phyloP scores from a whole-genome alignment of 1,139 yeast genomes.

The Debaryomyces udenii region DNA sequence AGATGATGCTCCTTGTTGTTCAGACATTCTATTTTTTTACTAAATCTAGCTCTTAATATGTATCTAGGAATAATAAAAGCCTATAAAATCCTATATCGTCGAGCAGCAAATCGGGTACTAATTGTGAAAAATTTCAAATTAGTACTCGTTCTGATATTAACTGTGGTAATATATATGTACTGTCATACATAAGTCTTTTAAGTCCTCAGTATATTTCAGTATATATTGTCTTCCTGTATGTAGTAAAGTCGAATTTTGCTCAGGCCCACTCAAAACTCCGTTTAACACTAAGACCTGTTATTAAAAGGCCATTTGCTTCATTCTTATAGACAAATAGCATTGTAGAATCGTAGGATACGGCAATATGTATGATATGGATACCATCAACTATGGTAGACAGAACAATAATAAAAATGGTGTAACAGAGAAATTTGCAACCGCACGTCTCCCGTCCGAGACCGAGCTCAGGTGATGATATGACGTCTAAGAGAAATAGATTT shows the following conservation, averaged over 20 bases:
- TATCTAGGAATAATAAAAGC: neutral
- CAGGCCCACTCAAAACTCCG: neutral
- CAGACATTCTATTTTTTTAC: constrained; percentile 10
- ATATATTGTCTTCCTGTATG: too few relatives aligned
- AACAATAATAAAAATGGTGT: neutral
- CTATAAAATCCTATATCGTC: constrained; percentile 9
- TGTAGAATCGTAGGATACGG: too few relatives aligned
- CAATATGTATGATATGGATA: too few relatives aligned
- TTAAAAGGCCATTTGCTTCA: too few relatives aligned
- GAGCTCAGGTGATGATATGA: constrained; percentile 10
- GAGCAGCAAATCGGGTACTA: constrained; percentile 10
- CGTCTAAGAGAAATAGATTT: constrained; percentile 3
- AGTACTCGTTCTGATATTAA: constrained; percentile 9
- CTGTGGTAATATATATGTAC: constrained; percentile 7
- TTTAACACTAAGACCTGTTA: too few relatives aligned
- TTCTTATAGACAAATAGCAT: too few relatives aligned
- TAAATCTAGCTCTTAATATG: constrained; percentile 7
- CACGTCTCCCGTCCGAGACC: constrained; percentile 15
- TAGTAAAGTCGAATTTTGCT: neutral
- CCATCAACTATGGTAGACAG: neutral
- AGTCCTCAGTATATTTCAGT: constrained; percentile 16
- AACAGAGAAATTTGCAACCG: constrained; percentile 5
- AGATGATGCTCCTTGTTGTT: constrained; percentile 17
- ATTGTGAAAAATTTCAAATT: constrained; percentile 10
- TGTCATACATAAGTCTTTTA: neutral